Percentiles rank a stretch among this genome's conserved stretches.
Evolutionary conservation across 257 asterid species (phyloP).

Genomic region (Henckelia pumila): DNA sequence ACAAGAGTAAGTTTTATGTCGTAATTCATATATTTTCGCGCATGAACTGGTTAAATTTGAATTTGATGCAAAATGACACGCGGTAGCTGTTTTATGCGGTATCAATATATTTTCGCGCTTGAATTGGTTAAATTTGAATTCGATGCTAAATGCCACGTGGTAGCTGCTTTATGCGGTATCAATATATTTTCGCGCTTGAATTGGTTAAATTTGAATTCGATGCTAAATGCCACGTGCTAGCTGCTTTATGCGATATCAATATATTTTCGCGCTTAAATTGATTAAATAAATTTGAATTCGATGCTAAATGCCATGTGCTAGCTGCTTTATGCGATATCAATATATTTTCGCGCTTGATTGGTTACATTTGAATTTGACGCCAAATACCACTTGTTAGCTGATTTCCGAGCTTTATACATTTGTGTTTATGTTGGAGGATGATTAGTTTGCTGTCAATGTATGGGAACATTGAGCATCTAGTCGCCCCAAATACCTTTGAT

Average conservation of each 20-base stretch:
- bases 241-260: too few species aligned
- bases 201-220: slow-evolving; percentile 7
- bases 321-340: slow-evolving; percentile 5
- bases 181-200: background rate
- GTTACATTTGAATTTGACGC: slow-evolving; percentile 1
- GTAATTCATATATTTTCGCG: background rate
- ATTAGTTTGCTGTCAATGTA: background rate
- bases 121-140: slow-evolving; percentile 15
- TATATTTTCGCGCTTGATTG: background rate
- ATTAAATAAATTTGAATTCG: slow-evolving; percentile 1
- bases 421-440: background rate
- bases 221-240: slow-evolving; percentile 2
- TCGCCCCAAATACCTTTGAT: background rate
- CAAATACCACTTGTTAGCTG: background rate
- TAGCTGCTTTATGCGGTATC: background rate
- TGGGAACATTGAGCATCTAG: background rate
- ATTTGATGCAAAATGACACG: background rate
- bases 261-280: background rate
- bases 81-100: background rate
- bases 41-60: slow-evolving; percentile 12
- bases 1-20: slow-evolving; percentile 59
- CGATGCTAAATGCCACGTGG: background rate
- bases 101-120: background rate
- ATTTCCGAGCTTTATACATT: background rate
- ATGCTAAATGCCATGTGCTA: background rate